Base-by-base conservation (phyloP, 495 filamentous ascomycete species). In the Tuber magnatum region DNA sequence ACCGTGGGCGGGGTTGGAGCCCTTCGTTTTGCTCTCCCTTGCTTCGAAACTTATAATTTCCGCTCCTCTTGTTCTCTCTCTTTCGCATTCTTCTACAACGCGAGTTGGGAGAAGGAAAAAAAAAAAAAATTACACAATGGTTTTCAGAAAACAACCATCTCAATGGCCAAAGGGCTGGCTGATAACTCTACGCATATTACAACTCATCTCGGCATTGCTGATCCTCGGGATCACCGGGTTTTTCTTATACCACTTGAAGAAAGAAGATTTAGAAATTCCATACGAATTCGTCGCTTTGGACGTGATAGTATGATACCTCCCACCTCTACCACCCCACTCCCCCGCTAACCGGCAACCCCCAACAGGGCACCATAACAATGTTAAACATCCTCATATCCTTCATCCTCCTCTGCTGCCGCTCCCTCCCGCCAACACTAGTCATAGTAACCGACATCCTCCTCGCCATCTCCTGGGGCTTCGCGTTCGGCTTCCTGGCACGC, bases 241-340 rank as follows among this genome's bases (percentile, higher is more conserved):
- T 65, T 82, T 82, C 43, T 71, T 74, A n/a, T 82, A 79, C 56
- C 48, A 77, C 61, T 76, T 82, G 65, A 28, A 71, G 61, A 69
- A 74, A 16, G 81, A 80, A 46, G 68, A 74, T 2, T 77, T 82
- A 51, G n/a, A 44, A 20, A 76, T 78, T 51, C 81, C 81, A 39
- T 82, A 74, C 73, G 78, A 80, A 40, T 82, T 82, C 65, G 40
- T 80, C 38, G 39, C 68, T 22, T 40, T 82, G 1, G 81, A 78
- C 28, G 56, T 76, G 48, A 74, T 74, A 46, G 81, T 82, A 78
- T n/a, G 74, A 79, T 44, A 38, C 42, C n/a, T 74, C 56, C 24
- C 35, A 12, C 69, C 38, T 35, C 68, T 14, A 16, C 22, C 4
- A 28, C 65, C 72, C 12, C 38, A 22, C 42, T 42, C 61, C 38